A percentile compares a stretch with the other conserved stretches of the same genome.
Conservation (phyloP, 176 grass and related monocot species). For the Ampelocalamus luodianensis region DNA sequence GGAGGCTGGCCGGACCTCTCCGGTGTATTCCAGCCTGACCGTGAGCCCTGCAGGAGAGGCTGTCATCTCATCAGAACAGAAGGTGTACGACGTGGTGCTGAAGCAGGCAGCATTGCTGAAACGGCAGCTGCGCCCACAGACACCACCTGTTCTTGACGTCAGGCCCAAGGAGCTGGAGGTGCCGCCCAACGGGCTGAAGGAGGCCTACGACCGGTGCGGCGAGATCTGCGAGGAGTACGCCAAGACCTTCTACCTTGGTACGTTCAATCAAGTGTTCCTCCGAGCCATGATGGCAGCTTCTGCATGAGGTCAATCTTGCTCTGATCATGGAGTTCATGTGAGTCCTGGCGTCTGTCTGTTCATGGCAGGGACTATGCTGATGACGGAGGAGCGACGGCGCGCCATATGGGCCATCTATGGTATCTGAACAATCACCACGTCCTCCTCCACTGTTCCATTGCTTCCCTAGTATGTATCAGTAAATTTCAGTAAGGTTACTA, state of each 20-base stretch:
- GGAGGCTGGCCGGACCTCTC: constrained; percentile 21
- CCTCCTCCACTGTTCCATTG: constrained; percentile 23
- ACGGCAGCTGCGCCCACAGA: constrained; percentile 39
- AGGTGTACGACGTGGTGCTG: constrained; percentile 84
- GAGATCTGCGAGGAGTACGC: constrained; percentile 92
- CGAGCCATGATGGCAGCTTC: neutral
- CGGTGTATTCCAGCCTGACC: constrained; percentile 63
- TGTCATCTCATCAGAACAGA: constrained; percentile 75
- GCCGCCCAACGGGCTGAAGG: constrained; percentile 63
- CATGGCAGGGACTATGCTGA: constrained; percentile 71
- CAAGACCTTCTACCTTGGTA: constrained; percentile 97
- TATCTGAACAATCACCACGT: constrained; percentile 30
- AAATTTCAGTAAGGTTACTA: neutral
- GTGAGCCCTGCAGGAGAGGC: constrained; percentile 59
- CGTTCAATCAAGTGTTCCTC: neutral
- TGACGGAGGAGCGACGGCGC: too few relatives aligned
- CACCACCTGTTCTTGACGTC: neutral
- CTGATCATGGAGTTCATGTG: neutral
- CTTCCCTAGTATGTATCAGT: neutral
- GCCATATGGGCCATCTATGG: constrained; percentile 99
- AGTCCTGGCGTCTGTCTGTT: neutral
- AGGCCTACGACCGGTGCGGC: constrained; percentile 76
- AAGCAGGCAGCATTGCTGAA: constrained; percentile 86
- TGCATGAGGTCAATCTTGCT: neutral
- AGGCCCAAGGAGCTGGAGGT: constrained; percentile 37